Conservation (phyloP, 345 rosid genomes). For the Orychophragmus violaceus region DNA sequence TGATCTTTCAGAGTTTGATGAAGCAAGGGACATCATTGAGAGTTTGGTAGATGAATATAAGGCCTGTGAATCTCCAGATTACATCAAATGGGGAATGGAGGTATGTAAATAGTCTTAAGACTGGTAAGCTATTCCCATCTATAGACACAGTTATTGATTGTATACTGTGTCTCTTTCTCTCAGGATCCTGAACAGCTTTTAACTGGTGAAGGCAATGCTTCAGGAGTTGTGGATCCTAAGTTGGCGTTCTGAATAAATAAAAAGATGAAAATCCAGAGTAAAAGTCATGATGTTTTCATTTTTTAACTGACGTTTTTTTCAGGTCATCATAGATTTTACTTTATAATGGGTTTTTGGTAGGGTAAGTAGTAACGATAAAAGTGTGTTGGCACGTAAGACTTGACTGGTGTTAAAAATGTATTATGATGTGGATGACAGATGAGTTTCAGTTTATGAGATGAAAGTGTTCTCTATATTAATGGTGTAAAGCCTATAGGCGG, state of each 20-base stretch:
- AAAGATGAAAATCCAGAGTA: slow-evolving; percentile 1
- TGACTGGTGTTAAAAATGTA: background rate
- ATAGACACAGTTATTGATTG: background rate
- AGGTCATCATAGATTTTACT: slow-evolving; percentile 10
- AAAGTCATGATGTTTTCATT: slow-evolving; percentile 12
- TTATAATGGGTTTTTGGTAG: slow-evolving; percentile 11
- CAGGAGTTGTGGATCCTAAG: slow-evolving; percentile 70
- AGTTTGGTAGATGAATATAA: slow-evolving; percentile 93
- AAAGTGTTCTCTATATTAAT: background rate
- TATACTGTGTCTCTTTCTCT: background rate
- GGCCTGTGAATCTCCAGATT: slow-evolving; percentile 94
- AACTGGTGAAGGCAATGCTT: slow-evolving; percentile 75
- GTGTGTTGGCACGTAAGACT: slow-evolving; percentile 15
- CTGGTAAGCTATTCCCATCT: background rate
- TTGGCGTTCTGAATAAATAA: slow-evolving; percentile 23
- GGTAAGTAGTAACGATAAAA: background rate
- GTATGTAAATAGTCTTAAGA: slow-evolving; percentile 28
- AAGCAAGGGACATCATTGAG: slow-evolving; percentile 86
- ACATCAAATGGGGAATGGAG: slow-evolving; percentile 99
- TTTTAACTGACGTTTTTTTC: background rate
- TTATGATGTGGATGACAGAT: slow-evolving; percentile 14
- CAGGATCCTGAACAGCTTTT: slow-evolving; percentile 73
- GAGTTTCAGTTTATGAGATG: background rate
- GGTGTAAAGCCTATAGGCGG: too few species aligned
- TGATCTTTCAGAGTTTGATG: slow-evolving; percentile 97